Conservation (phyloP, 768 basidiomycete species). For the Boletus sp. region DNA sequence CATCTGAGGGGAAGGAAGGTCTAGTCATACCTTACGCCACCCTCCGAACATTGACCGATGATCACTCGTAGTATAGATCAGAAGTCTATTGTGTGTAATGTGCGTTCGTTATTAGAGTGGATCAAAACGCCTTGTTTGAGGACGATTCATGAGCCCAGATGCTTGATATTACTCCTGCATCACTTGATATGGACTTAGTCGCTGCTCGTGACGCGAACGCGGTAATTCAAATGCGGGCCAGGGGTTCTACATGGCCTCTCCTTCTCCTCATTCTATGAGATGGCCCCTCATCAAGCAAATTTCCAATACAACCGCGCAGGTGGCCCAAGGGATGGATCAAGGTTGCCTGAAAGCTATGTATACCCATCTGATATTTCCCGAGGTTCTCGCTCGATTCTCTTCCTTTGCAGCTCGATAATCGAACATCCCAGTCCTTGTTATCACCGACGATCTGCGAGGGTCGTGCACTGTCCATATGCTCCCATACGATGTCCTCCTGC, state of each 20-base stretch:
- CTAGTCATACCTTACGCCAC: slow-evolving; percentile 4
- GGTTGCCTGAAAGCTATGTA: neutral
- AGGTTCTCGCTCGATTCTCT: neutral
- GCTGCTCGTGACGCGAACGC: neutral
- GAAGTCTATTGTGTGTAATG: slow-evolving; percentile 6
- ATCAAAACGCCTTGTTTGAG: slow-evolving; percentile 3
- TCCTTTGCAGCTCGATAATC: slow-evolving; percentile 3
- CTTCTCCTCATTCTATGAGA: neutral
- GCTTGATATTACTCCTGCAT: neutral
- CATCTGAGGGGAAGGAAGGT: slow-evolving; percentile 12
- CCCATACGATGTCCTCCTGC: neutral
- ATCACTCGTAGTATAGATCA: slow-evolving; percentile 7
- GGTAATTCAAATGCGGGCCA: neutral
- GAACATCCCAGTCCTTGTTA: neutral
- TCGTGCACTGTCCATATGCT: neutral
- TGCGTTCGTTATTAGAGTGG: slow-evolving; percentile 11
- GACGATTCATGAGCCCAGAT: neutral
- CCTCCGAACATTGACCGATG: slow-evolving; percentile 10
- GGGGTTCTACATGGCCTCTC: neutral
- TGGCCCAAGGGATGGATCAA: neutral
- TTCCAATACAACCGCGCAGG: neutral
- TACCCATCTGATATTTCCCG: neutral
- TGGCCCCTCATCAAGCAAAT: neutral
- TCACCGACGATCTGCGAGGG: neutral
- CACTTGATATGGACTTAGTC: neutral